Conservation (phyloP, 306 rosid species). For the Corylus heterophylla region DNA sequence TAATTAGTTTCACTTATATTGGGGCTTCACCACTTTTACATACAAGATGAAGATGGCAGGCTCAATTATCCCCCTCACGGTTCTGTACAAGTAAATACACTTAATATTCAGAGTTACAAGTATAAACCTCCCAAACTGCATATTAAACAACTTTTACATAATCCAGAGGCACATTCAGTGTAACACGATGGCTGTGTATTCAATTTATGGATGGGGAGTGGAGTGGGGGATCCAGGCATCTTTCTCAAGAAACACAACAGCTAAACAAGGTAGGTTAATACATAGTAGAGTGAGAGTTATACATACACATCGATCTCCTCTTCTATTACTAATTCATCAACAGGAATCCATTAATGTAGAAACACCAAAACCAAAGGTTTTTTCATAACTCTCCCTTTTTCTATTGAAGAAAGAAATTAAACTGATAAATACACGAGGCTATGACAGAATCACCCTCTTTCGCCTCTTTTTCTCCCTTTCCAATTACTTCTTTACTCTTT, state of each 20-base stretch:
- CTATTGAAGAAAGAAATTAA: conserved; percentile 39
- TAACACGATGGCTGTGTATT: too few relatives aligned
- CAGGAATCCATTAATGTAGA: conserved; percentile 46
- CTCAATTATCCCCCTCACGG: too few relatives aligned
- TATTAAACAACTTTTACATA: too few relatives aligned
- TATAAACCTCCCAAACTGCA: too few relatives aligned
- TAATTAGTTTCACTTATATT: too few relatives aligned
- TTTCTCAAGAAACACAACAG: not conserved
- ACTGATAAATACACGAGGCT: conserved; percentile 65
- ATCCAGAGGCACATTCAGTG: too few relatives aligned
- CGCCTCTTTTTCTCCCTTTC: conserved; percentile 33
- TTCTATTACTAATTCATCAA: conserved; percentile 49
- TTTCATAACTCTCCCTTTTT: not conserved
- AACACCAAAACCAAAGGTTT: conserved; percentile 42
- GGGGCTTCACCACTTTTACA: too few relatives aligned
- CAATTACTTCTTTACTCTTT: conserved; percentile 32
- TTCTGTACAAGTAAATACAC: too few relatives aligned
- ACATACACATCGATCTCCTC: conserved; percentile 56
- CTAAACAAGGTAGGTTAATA: conserved; percentile 10
- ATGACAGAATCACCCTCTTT: conserved; percentile 44
- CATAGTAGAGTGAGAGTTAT: conserved; percentile 25
- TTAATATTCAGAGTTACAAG: too few relatives aligned
- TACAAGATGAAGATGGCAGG: too few relatives aligned
- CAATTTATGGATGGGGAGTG: too few relatives aligned
- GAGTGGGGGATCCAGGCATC: too few relatives aligned